phyloP scores from a whole-genome alignment of 495 filamentous ascomycete species.

The Glonium stellatum region DNA sequence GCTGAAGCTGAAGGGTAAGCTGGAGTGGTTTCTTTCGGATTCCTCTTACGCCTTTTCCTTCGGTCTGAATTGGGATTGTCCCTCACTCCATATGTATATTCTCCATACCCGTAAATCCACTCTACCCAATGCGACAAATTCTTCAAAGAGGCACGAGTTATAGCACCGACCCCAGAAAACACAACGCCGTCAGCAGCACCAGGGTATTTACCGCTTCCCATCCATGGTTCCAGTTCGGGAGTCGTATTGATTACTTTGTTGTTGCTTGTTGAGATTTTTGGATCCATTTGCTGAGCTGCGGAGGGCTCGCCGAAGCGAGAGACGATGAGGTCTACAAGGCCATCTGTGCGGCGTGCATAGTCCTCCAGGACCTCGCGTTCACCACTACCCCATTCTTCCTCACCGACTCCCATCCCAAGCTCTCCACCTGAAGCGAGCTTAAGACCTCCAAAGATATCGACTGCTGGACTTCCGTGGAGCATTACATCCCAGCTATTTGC shows the following conservation, averaged over 20 bases:
- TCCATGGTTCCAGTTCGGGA: conserved; percentile 47
- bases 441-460: conserved; percentile 70
- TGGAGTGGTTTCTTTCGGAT: conserved; percentile 6
- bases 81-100: conserved; percentile 70
- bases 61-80: conserved; percentile 59
- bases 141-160: conserved; percentile 58
- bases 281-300: conserved; percentile 10
- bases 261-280: conserved; percentile 1
- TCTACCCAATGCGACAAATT: conserved; percentile 76
- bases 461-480: conserved; percentile 78
- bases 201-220: conserved; percentile 57
- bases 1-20: neutral
- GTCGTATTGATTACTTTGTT: conserved; percentile 1
- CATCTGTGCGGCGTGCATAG: conserved; percentile 59
- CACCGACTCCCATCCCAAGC: conserved; percentile 86
- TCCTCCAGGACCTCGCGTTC: conserved; percentile 88
- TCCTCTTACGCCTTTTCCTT: conserved; percentile 26
- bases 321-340: conserved; percentile 74
- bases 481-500: conserved; percentile 81
- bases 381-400: conserved; percentile 87
- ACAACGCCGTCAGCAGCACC: conserved; percentile 70
- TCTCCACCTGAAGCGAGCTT: conserved; percentile 89
- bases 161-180: conserved; percentile 67
- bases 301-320: conserved; percentile 67
- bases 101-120: conserved; percentile 68